Base-by-base conservation (phyloP, 2,329 filamentous ascomycete species). In the Pestalotiopsis sp. region DNA sequence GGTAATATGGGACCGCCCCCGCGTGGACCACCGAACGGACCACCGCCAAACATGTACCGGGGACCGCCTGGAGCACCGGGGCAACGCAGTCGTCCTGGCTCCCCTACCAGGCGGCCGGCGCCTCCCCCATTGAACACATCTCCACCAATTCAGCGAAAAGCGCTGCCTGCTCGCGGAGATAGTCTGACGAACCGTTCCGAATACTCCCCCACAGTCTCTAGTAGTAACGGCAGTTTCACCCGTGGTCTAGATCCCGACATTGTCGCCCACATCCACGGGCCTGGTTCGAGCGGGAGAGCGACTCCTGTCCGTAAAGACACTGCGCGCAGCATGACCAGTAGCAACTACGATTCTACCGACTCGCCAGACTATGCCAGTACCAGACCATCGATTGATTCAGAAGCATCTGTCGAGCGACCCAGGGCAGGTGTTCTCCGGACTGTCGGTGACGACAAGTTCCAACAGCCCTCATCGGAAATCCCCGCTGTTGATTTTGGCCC, bases 401-500 rank as follows among this genome's bases (percentile, higher is more conserved):
- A 83, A 71, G 79, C 84, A 69, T 86, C 87, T 0, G 80, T 87
- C 9, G 91, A 93, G 68, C 88, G 87, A 69, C 92, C 92, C 17
- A 88, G 95, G 71, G 92, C 92, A 71, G 95, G 95, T 63, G 90
- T 95, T 6, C 83, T 95, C 77, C 94, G 92, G 77, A 94, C 92
- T 1, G 90, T 95, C 12, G 94, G 93, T 3, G 83, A 84, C n/a
- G 75, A 76, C 3, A 57, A 27, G 45, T 20, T 45, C 27, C n/a
- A 25, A n/a, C 69, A 64, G 38, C 61, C 61, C 7, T 80, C 74
- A 14, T 73, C 71, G 67, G 85, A 89, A 68, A 90, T 97, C 70
- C 93, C 93, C 1, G 82, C 86, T 4, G 88, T 97, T 71, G 91
- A 98, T 78, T 98, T 98, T 80, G 95, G 95, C 0, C 93, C 91